These are phyloP conservation scores for Lenwebbia sp. DNA, from an alignment of 345 rosid species.

Conservation along the genomic window DNA sequence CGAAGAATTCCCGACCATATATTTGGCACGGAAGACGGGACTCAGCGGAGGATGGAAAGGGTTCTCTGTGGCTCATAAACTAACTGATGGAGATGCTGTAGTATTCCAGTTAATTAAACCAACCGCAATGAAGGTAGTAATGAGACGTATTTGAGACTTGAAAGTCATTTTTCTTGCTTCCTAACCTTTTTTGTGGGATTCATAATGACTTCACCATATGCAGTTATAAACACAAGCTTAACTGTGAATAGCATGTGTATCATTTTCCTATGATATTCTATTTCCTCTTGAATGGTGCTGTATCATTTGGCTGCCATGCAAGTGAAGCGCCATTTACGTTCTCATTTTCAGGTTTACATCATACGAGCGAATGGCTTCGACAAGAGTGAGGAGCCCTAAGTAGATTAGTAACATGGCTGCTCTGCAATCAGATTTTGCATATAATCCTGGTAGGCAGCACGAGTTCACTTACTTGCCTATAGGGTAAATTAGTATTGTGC, in stretches of 20 bases:
- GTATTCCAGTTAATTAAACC: slow-evolving; percentile 39
- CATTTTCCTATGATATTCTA: background rate
- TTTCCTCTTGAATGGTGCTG: background rate
- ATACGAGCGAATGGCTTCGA: slow-evolving; percentile 22
- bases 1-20: slow-evolving; percentile 28
- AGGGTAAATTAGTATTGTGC: background rate
- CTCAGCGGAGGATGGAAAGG: slow-evolving; percentile 76
- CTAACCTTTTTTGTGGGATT: background rate
- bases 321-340: background rate
- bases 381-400: background rate
- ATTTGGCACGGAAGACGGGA: slow-evolving; percentile 37
- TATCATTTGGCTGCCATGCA: background rate
- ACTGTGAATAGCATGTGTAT: background rate
- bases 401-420: background rate
- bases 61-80: slow-evolving; percentile 50
- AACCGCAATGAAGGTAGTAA: slow-evolving; percentile 36
- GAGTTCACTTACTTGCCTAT: background rate
- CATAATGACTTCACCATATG: background rate
- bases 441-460: background rate
- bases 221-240: background rate
- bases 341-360: slow-evolving; percentile 24
- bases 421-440: background rate
- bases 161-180: background rate
- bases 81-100: slow-evolving; percentile 62
- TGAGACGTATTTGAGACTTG: background rate